These are phyloP conservation scores for Phytophthora fragariaefolia DNA, from an alignment of 352 stramenopile species.

Conservation along the genomic window DNA sequence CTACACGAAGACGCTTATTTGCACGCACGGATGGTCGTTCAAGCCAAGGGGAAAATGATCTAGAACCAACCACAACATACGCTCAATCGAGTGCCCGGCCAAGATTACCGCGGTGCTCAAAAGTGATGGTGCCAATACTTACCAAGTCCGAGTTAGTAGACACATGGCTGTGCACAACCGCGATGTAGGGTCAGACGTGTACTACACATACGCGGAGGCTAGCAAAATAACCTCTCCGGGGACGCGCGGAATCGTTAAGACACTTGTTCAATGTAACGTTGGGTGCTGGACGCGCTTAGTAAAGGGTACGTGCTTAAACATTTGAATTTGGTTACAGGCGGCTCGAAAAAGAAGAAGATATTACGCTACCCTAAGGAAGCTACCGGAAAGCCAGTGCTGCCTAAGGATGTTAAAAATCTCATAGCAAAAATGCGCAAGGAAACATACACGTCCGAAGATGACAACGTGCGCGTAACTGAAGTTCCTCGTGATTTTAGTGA, in stretches of 20 bases:
- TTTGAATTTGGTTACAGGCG: background rate
- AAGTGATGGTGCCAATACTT: background rate
- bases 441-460: constrained; percentile 6
- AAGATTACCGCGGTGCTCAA: background rate
- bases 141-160: background rate
- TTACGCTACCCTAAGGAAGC: constrained; percentile 13
- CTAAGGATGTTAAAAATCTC: constrained; percentile 23
- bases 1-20: background rate
- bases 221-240: background rate
- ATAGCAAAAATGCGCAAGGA: constrained; percentile 13
- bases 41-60: constrained; percentile 7
- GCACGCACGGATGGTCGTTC: constrained; percentile 8
- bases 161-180: background rate
- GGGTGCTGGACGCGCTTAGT: too few relatives aligned
- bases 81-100: background rate
- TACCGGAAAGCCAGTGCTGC: constrained; percentile 10
- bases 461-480: constrained; percentile 13
- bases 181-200: background rate
- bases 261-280: constrained; percentile 9
- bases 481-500: constrained; percentile 15
- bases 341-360: constrained; percentile 7
- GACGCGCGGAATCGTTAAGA: constrained; percentile 1
- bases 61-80: constrained; percentile 8
- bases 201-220: constrained; percentile 6
- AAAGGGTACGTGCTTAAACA: background rate